Base-by-base conservation (phyloP, 139 green algal genomes). In the Pseudopediastrum boryanum region DNA sequence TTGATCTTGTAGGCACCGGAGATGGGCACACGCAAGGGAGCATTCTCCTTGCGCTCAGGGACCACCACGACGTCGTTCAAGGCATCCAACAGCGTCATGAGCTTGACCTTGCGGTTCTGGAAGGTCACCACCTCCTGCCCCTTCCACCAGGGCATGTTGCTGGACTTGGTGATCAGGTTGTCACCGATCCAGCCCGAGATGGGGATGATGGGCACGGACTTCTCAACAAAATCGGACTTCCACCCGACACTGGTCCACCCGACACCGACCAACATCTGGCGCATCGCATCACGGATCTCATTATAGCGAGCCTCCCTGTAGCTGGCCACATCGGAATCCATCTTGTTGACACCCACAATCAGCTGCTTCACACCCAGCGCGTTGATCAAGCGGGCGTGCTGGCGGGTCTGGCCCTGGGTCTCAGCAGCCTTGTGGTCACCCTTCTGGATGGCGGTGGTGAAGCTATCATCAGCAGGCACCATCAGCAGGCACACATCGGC, bases 181-280 rank as follows among this genome's bases (percentile, higher is more conserved):
- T 99, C 96, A 78, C 96, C 96, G 85, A 96, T 95, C 90, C 94
- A 99, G 65, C 96, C 96, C 29, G 96, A 99, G 94, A 99, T 99
- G 88, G 96, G 96, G 59, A 99, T 78, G 84, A 99, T 91, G 81
- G 95, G 94, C 63, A 99, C 93, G 46, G 54, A 88, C 83, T 93
- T 91, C 81, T 95, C 82, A 52, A 97, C 81, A 84, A 96, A 97
- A 88, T 87, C 77, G 71, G 92, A 66, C 75, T 96, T 96, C n/a
- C n/a, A n/a, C n/a, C n/a, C n/a, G n/a, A n/a, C n/a, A n/a, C n/a
- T n/a, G n/a, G n/a, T n/a, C 90, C 93, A 96, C 77, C 92, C 92
- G 6, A 97, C 92, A 35, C 78, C 68, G 23, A 82, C 77, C 41
- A 98, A 91, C 89, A 96, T 98, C 83, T 96, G 93, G 51, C 78